phyloP scores from a whole-genome alignment of 225 moss, liverwort and hornwort species.

The Bryoerythrophyllum caledonicum region DNA sequence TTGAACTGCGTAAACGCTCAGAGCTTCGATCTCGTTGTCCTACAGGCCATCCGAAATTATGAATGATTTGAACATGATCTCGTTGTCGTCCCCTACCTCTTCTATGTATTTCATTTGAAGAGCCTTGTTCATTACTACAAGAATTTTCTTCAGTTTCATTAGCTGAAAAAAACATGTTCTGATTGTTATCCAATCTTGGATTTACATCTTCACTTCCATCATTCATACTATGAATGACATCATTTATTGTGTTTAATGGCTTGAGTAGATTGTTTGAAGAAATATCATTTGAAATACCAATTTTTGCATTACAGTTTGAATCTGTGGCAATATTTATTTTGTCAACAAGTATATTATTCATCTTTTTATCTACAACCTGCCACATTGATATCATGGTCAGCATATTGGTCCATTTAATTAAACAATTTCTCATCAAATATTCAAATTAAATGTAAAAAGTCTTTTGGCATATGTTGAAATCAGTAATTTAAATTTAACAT shows the following conservation, averaged over 20 bases:
- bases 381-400: not conserved
- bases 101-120: not conserved
- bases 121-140: not conserved
- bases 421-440: not conserved
- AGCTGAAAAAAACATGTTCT: too few species aligned
- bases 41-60: not conserved
- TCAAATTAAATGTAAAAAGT: not conserved
- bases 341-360: not conserved
- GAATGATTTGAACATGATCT: not conserved
- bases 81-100: not conserved
- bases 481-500: not conserved
- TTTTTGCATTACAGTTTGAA: not conserved
- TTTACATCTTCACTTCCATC: not conserved
- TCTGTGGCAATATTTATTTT: not conserved
- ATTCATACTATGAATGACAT: not conserved
- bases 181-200: not conserved
- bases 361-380: not conserved
- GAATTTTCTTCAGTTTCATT: not conserved
- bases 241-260: not conserved
- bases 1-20: rapidly evolving
- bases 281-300: not conserved
- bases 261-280: not conserved
- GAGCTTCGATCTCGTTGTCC: not conserved
- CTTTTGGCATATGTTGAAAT: rapidly evolving
- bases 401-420: not conserved